These are phyloP conservation scores for Fraxinus americana DNA, from an alignment of 257 asterid genomes.

Conservation along the genomic window DNA sequence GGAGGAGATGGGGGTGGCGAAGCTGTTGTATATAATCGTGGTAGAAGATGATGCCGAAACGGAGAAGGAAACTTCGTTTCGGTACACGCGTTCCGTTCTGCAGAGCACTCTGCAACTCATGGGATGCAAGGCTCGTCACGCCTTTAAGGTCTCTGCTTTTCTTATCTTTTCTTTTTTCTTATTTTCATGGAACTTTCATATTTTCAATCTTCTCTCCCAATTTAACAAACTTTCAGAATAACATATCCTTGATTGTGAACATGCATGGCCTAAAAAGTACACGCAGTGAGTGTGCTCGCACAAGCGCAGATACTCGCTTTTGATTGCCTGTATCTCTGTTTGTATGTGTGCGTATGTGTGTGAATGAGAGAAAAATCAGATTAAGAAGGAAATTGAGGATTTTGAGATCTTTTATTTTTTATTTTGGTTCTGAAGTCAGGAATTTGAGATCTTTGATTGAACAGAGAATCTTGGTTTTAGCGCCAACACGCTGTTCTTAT, in stretches of 20 bases:
- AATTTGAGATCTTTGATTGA: slow-evolving; percentile 1
- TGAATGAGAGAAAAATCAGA: background rate
- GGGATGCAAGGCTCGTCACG: slow-evolving; percentile 98
- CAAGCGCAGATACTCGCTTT: slow-evolving; percentile 1
- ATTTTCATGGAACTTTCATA: background rate
- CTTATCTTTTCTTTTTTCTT: background rate
- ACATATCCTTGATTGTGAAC: slow-evolving; percentile 21
- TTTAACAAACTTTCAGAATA: background rate
- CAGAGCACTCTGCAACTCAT: slow-evolving; percentile 95
- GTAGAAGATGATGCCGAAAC: slow-evolving; percentile 49
- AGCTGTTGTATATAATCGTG: slow-evolving; percentile 81
- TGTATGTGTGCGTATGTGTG: background rate
- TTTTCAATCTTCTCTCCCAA: background rate
- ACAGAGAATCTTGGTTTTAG: background rate
- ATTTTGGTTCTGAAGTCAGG: no score
- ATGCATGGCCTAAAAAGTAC: slow-evolving; percentile 23
- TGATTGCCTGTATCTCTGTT: background rate
- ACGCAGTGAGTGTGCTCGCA: background rate
- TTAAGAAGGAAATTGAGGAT: slow-evolving; percentile 1
- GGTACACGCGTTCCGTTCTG: slow-evolving; percentile 91
- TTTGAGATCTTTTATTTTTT: no score
- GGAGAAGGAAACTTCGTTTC: slow-evolving; percentile 50
- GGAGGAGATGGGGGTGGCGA: slow-evolving; percentile 53
- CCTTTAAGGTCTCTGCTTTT: slow-evolving; percentile 75
- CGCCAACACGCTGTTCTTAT: slow-evolving; percentile 1